Conservation (phyloP, 2,329 filamentous ascomycete species). For the Fusarium sp. region DNA sequence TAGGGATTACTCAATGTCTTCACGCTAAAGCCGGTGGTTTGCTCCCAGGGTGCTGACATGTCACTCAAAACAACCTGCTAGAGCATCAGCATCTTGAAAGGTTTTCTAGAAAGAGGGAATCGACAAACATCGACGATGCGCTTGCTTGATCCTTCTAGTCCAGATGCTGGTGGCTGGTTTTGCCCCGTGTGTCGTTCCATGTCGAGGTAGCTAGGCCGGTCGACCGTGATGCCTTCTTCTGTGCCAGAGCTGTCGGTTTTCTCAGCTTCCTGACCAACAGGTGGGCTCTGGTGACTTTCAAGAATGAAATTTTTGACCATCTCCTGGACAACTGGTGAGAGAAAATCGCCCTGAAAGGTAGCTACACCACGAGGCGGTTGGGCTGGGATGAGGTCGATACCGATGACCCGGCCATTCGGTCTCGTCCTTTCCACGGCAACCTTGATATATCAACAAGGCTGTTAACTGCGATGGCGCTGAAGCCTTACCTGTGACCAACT, state of each 20-base stretch:
- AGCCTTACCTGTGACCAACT: conserved; percentile 72
- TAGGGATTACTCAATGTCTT: conserved; percentile 96
- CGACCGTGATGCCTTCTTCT: conserved; percentile 41
- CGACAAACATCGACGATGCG: conserved; percentile 74
- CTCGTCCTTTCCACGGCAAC: conserved; percentile 83
- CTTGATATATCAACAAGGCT: conserved; percentile 52
- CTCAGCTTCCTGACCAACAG: conserved; percentile 1
- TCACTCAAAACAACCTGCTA: conserved; percentile 87
- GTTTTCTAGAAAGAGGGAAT: background rate
- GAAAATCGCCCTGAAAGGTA: conserved; percentile 93
- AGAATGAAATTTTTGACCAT: conserved; percentile 81
- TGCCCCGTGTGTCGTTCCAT: conserved; percentile 59
- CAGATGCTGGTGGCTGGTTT: background rate
- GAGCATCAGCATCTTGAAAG: conserved; percentile 23
- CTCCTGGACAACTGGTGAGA: conserved; percentile 76
- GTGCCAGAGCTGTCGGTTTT: conserved; percentile 28
- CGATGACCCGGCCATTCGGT: conserved; percentile 82
- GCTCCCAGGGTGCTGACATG: conserved; percentile 98
- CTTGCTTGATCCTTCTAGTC: conserved; percentile 38
- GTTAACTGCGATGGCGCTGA: background rate
- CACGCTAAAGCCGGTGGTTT: conserved; percentile 80
- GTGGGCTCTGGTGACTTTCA: conserved; percentile 57
- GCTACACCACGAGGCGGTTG: conserved; percentile 92
- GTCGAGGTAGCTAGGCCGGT: conserved; percentile 72
- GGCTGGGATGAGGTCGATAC: conserved; percentile 93